These are phyloP conservation scores for Hylodesmum podocarpum DNA, from an alignment of 306 rosid species.

Conservation along the genomic window DNA sequence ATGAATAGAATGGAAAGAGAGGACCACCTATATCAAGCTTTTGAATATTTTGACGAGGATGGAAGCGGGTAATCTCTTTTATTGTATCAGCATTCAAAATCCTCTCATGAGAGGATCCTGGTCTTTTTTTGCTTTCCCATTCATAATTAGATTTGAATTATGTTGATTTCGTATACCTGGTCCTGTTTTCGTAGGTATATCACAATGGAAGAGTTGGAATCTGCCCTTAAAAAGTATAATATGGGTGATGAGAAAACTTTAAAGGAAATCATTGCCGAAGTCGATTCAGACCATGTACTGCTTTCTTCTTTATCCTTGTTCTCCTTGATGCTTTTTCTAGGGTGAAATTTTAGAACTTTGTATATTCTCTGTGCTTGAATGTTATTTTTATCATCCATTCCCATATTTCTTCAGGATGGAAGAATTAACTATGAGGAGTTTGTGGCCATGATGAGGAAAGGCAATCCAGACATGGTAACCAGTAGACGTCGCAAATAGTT, in stretches of 20 bases:
- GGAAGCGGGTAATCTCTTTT: neutral
- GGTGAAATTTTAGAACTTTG: neutral
- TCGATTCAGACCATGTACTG: neutral
- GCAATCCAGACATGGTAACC: neutral
- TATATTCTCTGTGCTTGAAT: neutral
- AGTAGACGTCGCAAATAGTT: neutral
- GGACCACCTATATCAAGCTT: slow-evolving; percentile 1
- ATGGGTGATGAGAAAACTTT: neutral
- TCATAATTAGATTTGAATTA: neutral
- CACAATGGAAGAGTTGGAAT: neutral
- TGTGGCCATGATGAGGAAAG: neutral
- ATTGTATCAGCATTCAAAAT: neutral
- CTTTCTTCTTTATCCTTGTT: neutral
- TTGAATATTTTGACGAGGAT: slow-evolving; percentile 1
- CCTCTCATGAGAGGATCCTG: neutral
- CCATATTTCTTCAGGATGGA: neutral
- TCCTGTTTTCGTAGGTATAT: neutral
- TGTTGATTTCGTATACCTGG: neutral
- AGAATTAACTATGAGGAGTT: slow-evolving; percentile 1
- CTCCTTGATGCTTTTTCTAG: neutral
- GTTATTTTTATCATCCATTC: neutral
- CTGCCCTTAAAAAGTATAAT: neutral
- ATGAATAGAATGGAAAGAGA: slow-evolving; percentile 8
- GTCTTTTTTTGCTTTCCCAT: neutral
- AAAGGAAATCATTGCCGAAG: slow-evolving; percentile 5